Percentiles rank a stretch among this genome's conserved stretches.
phyloP scores from a whole-genome alignment of 1,139 yeast genomes.

The Sugiyamaella grinbergsii region DNA sequence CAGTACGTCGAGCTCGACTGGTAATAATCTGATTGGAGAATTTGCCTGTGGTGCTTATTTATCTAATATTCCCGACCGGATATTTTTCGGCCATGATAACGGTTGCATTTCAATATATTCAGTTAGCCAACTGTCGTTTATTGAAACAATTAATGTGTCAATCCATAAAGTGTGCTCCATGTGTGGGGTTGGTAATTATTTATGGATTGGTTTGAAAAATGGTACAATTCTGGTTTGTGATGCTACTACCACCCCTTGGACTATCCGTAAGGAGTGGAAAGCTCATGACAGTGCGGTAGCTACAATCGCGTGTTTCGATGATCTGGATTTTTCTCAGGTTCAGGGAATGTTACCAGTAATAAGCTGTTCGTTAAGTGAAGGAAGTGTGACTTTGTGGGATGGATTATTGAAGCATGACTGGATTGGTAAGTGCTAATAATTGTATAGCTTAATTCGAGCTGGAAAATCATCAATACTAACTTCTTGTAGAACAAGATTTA shows the following conservation, averaged over 20 bases:
- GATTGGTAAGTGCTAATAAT: slow-evolving; percentile 35
- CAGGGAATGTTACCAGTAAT: slow-evolving; percentile 30
- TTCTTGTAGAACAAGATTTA: slow-evolving; percentile 35
- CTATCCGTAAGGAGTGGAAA: slow-evolving; percentile 45
- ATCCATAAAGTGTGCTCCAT: slow-evolving; percentile 41
- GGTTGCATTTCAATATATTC: slow-evolving; percentile 46
- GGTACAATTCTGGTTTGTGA: slow-evolving; percentile 45
- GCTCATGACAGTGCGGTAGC: slow-evolving; percentile 42
- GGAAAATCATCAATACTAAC: neutral
- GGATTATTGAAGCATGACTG: slow-evolving; percentile 44
- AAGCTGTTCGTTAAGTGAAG: slow-evolving; percentile 19
- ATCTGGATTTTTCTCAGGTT: slow-evolving; percentile 10
- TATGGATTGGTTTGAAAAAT: slow-evolving; percentile 47
- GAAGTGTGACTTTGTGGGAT: slow-evolving; percentile 41
- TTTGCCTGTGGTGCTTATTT: slow-evolving; percentile 41
- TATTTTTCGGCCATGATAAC: slow-evolving; percentile 48
- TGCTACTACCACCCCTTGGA: slow-evolving; percentile 41
- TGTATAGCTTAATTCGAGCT: neutral
- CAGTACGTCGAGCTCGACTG: too few species aligned
- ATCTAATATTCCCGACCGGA: slow-evolving; percentile 36
- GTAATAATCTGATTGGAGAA: slow-evolving; percentile 35
- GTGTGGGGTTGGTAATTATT: slow-evolving; percentile 38
- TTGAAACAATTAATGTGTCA: slow-evolving; percentile 43
- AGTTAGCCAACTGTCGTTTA: slow-evolving; percentile 31
- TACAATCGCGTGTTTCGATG: slow-evolving; percentile 24